phyloP scores from a whole-genome alignment of 441 rosid species.

The Brassica hybrid region DNA sequence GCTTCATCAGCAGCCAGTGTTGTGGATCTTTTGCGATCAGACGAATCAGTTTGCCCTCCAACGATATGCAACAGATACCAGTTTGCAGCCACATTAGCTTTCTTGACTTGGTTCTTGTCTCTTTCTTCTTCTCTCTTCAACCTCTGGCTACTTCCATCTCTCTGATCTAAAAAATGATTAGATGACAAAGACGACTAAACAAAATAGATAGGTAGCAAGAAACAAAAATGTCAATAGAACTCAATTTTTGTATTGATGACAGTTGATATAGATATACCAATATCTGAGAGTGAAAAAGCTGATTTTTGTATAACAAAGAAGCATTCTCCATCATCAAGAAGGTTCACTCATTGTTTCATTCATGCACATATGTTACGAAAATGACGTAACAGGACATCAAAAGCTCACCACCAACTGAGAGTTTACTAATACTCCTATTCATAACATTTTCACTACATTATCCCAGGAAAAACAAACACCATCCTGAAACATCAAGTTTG shows the following conservation, averaged over 20 bases:
- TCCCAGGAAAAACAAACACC: constrained; percentile 22
- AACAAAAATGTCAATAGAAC: constrained; percentile 20
- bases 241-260: constrained; percentile 18
- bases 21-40: constrained; percentile 58
- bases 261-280: neutral
- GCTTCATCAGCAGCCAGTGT: constrained; percentile 85
- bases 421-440: constrained; percentile 19
- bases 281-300: neutral
- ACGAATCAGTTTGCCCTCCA: constrained; percentile 51
- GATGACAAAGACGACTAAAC: neutral
- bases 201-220: constrained; percentile 29
- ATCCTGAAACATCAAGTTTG: constrained; percentile 1
- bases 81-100: constrained; percentile 80
- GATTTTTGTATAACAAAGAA: constrained; percentile 7
- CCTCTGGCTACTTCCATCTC: constrained; percentile 76
- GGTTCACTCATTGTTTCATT: constrained; percentile 11
- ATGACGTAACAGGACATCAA: neutral
- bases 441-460: neutral
- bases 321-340: neutral
- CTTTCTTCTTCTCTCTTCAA: constrained; percentile 77
- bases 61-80: constrained; percentile 72
- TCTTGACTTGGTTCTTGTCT: constrained; percentile 77
- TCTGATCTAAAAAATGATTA: constrained; percentile 42
- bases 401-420: neutral
- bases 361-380: neutral